Conservation (phyloP, 2,329 filamentous ascomycete genomes). For the Venturia carpophila region DNA sequence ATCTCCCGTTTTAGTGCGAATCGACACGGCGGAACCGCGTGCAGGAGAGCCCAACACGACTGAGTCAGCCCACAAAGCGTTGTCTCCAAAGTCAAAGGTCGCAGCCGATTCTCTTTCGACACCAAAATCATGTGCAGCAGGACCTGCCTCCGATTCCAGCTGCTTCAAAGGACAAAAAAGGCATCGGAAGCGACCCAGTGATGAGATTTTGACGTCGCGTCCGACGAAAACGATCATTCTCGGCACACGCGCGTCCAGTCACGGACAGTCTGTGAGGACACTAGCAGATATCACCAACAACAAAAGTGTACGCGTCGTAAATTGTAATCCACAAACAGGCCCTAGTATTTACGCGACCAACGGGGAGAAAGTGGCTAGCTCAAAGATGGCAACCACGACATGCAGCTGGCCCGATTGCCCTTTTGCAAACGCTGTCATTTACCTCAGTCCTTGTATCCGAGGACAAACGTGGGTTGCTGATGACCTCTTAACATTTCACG, state of each 20-base stretch:
- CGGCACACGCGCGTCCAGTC: neutral
- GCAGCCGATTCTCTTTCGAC: slow-evolving; percentile 8
- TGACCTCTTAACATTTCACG: slow-evolving; percentile 7
- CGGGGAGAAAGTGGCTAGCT: neutral
- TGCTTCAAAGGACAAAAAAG: neutral
- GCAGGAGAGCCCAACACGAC: neutral
- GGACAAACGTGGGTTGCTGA: slow-evolving; percentile 9
- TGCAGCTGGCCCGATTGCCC: slow-evolving; percentile 9
- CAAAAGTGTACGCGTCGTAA: neutral
- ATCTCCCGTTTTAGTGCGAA: slow-evolving; percentile 11
- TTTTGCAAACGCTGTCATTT: slow-evolving; percentile 13
- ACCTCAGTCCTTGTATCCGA: slow-evolving; percentile 7
- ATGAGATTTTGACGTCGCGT: neutral
- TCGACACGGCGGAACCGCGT: slow-evolving; percentile 10
- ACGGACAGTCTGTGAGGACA: neutral
- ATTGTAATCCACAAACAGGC: neutral
- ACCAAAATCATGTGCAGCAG: neutral
- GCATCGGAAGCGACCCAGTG: neutral
- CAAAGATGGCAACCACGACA: neutral
- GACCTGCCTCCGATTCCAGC: neutral
- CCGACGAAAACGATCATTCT: neutral
- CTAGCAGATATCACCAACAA: neutral
- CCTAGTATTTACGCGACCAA: too few species aligned
- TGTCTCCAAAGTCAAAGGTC: neutral
- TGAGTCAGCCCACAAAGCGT: neutral